A percentile compares a stretch with the other conserved stretches of the same genome.
Conservation (phyloP, 768 basidiomycete species). For the Macrolepiota dolichaula region DNA sequence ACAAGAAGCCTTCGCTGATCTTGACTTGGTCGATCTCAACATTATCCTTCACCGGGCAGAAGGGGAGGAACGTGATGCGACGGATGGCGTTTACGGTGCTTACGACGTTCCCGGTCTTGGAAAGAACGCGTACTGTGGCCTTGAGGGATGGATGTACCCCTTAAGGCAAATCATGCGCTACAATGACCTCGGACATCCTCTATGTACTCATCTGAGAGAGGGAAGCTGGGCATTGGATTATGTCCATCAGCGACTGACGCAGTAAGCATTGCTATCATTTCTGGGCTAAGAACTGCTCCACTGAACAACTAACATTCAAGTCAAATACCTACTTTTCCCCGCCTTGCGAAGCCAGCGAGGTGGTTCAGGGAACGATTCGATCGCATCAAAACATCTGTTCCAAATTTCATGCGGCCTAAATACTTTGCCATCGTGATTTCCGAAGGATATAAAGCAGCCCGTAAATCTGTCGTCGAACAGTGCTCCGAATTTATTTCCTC, state of each 20-base stretch:
- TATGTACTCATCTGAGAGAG: conserved; percentile 83
- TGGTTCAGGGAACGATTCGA: conserved; percentile 94
- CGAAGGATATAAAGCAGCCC: conserved; percentile 89
- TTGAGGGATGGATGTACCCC: conserved; percentile 97
- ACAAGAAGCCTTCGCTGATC: conserved; percentile 64
- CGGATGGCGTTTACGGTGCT: conserved; percentile 71
- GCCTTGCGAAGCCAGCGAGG: conserved; percentile 62
- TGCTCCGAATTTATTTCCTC: conserved; percentile 81
- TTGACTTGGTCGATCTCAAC: conserved; percentile 88
- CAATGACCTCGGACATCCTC: conserved; percentile 91
- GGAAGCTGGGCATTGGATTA: conserved; percentile 96
- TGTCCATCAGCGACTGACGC: conserved; percentile 60
- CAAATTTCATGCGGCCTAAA: conserved; percentile 90
- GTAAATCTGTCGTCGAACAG: conserved; percentile 80
- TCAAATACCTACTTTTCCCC: conserved; percentile 60
- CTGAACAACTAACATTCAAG: conserved; percentile 32
- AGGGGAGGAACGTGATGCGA: conserved; percentile 89
- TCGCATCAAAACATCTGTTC: conserved; percentile 65
- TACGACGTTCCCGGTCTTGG: conserved; percentile 81
- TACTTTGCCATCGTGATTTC: conserved; percentile 93
- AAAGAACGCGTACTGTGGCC: conserved; percentile 82
- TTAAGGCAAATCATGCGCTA: conserved; percentile 79
- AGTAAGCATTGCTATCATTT: conserved; percentile 45
- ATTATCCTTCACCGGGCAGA: conserved; percentile 83
- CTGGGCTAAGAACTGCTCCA: not conserved